Percentiles rank a stretch among this genome's conserved stretches.
These are phyloP conservation scores for Aethionema arabicum DNA, from an alignment of 345 rosid genomes.

Conservation along the genomic window DNA sequence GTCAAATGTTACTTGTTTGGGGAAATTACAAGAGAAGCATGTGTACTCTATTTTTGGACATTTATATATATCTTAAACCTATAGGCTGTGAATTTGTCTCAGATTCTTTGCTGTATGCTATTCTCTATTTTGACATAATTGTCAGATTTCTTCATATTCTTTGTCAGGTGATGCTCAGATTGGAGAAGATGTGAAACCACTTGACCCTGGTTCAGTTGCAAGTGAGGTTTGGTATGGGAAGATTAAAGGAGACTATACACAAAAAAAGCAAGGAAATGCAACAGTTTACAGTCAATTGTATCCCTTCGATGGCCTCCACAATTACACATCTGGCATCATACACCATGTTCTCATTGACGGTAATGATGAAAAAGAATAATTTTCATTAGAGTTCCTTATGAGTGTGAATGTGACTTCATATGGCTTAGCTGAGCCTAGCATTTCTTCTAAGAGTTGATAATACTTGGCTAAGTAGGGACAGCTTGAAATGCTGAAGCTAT, in stretches of 20 bases:
- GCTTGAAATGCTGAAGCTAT: neutral
- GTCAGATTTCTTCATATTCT: conserved; percentile 11
- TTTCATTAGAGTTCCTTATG: conserved; percentile 2
- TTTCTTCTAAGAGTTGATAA: conserved; percentile 36
- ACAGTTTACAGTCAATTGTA: conserved; percentile 73
- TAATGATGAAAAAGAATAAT: conserved; percentile 21
- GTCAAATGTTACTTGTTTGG: neutral
- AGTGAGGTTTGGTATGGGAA: conserved; percentile 80
- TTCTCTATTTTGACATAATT: neutral
- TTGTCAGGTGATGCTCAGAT: conserved; percentile 66
- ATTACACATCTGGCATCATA: conserved; percentile 82
- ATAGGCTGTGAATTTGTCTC: conserved; percentile 4
- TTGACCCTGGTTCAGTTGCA: conserved; percentile 52
- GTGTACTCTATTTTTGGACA: neutral
- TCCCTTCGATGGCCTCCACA: conserved; percentile 72
- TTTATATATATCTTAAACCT: neutral
- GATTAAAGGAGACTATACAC: conserved; percentile 45
- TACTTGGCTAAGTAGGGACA: too few relatives aligned
- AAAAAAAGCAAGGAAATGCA: conserved; percentile 48
- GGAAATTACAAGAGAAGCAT: neutral
- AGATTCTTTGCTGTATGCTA: neutral
- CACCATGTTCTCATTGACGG: conserved; percentile 79
- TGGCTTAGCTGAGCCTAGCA: conserved; percentile 31
- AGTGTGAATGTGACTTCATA: conserved; percentile 5
- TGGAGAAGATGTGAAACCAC: conserved; percentile 55